These are phyloP conservation scores for Tolypocladium ovalisporum DNA, from an alignment of 2,329 filamentous ascomycete genomes.

Conservation along the genomic window DNA sequence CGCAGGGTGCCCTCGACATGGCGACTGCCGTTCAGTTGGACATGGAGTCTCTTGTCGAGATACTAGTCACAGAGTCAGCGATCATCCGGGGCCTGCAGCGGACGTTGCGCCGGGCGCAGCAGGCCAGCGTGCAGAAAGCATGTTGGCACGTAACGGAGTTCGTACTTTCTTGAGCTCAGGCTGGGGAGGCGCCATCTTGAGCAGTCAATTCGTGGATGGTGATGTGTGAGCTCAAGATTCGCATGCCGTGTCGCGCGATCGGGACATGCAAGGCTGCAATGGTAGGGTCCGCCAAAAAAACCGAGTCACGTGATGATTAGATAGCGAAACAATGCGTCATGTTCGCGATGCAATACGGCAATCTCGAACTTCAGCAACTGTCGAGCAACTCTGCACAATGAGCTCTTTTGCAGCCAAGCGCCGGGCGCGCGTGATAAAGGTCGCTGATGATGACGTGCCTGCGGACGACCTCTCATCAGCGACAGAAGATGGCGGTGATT, in stretches of 20 bases:
- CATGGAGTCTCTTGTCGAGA: constrained; percentile 97
- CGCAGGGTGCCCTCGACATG: constrained; percentile 92
- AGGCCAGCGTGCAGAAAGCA: not conserved
- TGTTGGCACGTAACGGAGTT: not conserved
- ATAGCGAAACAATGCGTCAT: constrained; percentile 13
- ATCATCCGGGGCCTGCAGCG: not conserved
- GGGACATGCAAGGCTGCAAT: constrained; percentile 13
- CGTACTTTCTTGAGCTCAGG: constrained; percentile 95
- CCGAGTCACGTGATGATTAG: constrained; percentile 39
- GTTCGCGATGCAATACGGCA: not conserved
- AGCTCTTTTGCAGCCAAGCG: constrained; percentile 45
- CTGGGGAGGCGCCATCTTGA: constrained; percentile 93
- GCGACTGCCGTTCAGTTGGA: constrained; percentile 93
- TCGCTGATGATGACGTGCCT: constrained; percentile 53
- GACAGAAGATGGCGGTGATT: constrained; percentile 12
- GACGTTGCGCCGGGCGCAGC: not conserved
- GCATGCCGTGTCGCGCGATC: constrained; percentile 10
- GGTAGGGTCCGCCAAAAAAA: constrained; percentile 13
- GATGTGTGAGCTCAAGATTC: not conserved
- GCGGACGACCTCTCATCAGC: constrained; percentile 6
- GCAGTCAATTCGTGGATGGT: constrained; percentile 11
- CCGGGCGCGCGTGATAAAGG: constrained; percentile 69
- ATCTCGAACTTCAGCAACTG: not conserved
- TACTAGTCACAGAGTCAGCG: constrained; percentile 50
- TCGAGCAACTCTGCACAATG: constrained; percentile 25